Evolutionary conservation across 352 stramenopile species (phyloP).

Genomic region (Phytophthora ramorum): DNA sequence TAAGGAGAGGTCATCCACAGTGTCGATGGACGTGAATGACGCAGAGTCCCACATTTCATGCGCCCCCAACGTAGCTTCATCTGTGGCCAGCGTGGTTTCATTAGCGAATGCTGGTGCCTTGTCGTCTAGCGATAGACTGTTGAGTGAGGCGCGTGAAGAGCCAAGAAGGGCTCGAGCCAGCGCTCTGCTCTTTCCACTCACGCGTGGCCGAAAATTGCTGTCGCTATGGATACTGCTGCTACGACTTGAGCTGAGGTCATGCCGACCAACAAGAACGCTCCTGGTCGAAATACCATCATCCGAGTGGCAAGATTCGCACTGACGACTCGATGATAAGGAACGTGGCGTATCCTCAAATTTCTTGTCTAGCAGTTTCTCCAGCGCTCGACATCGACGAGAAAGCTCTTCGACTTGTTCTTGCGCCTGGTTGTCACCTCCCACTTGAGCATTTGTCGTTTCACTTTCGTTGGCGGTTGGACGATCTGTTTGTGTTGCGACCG

Average conservation of each 20-base stretch:
- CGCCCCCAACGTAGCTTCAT: conserved; percentile 42
- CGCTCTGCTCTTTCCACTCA: conserved; percentile 34
- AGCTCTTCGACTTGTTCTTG: conserved; percentile 50
- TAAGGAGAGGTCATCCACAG: conserved; percentile 29
- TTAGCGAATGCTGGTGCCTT: conserved; percentile 32
- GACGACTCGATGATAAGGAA: conserved; percentile 24
- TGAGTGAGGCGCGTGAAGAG: conserved; percentile 26
- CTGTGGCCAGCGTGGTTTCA: conserved; percentile 36
- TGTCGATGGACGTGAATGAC: conserved; percentile 47
- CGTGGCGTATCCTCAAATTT: conserved; percentile 59
- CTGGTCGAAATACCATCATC: conserved; percentile 25
- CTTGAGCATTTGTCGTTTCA: neutral
- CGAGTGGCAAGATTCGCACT: conserved; percentile 39
- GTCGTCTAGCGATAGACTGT: conserved; percentile 19
- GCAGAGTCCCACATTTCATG: conserved; percentile 49
- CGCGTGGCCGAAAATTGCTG: conserved; percentile 6
- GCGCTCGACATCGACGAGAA: conserved; percentile 51
- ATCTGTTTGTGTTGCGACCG: conserved; percentile 34
- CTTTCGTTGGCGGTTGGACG: conserved; percentile 3
- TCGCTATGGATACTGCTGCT: conserved; percentile 25
- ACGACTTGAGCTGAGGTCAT: conserved; percentile 26
- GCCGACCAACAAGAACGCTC: conserved; percentile 5
- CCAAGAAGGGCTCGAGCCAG: conserved; percentile 33
- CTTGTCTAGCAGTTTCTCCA: conserved; percentile 62
- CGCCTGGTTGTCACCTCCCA: conserved; percentile 12